Evolutionary conservation across 2,329 filamentous ascomycete genomes (phyloP), one percentile per base, ranked within the genome.

Genomic region (Alternaria sp.): DNA sequence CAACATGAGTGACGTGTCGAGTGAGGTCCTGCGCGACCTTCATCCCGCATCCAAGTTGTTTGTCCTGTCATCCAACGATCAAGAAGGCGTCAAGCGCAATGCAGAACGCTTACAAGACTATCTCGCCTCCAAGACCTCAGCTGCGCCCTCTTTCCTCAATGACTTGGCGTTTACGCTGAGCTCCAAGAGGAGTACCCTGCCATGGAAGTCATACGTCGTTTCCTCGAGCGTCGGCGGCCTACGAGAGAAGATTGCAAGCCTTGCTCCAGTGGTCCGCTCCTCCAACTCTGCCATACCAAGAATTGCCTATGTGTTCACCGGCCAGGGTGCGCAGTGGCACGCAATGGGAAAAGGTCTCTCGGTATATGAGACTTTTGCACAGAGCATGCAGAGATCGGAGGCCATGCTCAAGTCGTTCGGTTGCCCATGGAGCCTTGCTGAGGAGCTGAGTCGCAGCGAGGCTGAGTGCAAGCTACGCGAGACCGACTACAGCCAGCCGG

Each of bases 301-400:
- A 11, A 50, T 70, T 6, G 69, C 66, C 6, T 75, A 65, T 48
- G 59, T 74, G 4, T 76, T 71, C 57, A 75, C 72, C 3, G 74
- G 74, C 4, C 74, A 76, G 52, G 74, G 74, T 14, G 72, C 73
- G 4, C 72, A 75, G 37, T 76, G 73, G 73, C 67, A 64, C 61
- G 68, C 66, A 9, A 75, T 75, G 72, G 71, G 72, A 2, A 51
- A 36, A n/a, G 41, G 36, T 21, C 48, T 57, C 8, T 53, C 49
- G 11, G 26, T 28, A 1, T 46, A 57, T 14, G 21, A 23, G 11
- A n/a, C 41, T 4, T 57, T 53, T n/a, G 24, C 34, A 5, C 26
- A 53, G 24, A 57, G 54, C 33, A 48, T 57, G 41, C 54, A 53
- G 28, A 53, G 23, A 41, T 57, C 54, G 1, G 49, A 57, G 14